phyloP scores from a whole-genome alignment of 768 basidiomycete genomes.

The Phlegmacium glaucopus region DNA sequence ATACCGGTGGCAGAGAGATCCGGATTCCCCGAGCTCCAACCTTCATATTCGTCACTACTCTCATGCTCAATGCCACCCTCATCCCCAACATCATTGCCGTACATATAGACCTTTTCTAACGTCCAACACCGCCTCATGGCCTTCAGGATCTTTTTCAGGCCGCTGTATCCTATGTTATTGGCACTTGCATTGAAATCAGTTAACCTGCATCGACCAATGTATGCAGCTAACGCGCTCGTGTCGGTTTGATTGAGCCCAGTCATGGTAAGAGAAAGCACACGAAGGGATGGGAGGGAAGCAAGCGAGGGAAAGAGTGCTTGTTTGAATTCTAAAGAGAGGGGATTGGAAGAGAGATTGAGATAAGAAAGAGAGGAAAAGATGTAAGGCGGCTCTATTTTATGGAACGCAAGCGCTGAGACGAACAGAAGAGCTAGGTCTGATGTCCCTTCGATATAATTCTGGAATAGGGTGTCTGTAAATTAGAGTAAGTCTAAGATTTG shows the following conservation, averaged over 20 bases:
- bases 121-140: slow-evolving; percentile 13
- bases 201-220: slow-evolving; percentile 7
- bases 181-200: slow-evolving; percentile 12
- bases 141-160: slow-evolving; percentile 7
- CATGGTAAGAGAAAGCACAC: slow-evolving; percentile 8
- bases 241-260: slow-evolving; percentile 9
- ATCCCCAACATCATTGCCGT: slow-evolving; percentile 5
- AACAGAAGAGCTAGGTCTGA: slow-evolving; percentile 9
- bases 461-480: background rate
- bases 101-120: slow-evolving; percentile 15
- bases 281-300: slow-evolving; percentile 6
- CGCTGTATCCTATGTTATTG: slow-evolving; percentile 14
- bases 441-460: slow-evolving; percentile 15
- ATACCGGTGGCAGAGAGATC: background rate
- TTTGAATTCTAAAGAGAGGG: slow-evolving; percentile 13
- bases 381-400: background rate
- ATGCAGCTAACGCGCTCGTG: slow-evolving; percentile 7
- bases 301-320: slow-evolving; percentile 10
- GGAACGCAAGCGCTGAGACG: slow-evolving; percentile 4
- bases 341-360: slow-evolving; percentile 14
- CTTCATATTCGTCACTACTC: background rate
- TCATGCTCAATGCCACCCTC: background rate
- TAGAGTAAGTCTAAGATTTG: background rate
- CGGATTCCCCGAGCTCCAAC: background rate
- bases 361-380: slow-evolving; percentile 1